Evolutionary conservation across 1,284 basidiomycete species (phyloP).

Genomic region (Rhodotorula glutinis): DNA sequence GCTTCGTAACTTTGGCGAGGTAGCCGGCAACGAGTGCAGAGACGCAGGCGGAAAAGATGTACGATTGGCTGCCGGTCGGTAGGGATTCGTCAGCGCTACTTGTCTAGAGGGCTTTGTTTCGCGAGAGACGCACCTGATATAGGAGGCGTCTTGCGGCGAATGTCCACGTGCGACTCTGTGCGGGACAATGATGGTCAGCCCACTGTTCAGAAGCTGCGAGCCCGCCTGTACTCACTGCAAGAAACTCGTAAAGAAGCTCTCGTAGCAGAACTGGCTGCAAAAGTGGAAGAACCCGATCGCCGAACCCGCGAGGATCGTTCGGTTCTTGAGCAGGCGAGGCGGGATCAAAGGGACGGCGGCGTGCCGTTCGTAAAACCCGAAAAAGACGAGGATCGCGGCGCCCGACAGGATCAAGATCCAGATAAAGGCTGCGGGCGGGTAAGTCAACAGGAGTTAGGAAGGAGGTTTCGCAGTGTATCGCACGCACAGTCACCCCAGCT

Average conservation of each 20-base stretch:
- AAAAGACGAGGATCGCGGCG: constrained; percentile 37
- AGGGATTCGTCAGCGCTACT: background rate
- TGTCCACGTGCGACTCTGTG: constrained; percentile 43
- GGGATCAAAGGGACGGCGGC: constrained; percentile 43
- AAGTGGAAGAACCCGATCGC: constrained; percentile 45
- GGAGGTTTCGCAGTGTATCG: too few relatives aligned
- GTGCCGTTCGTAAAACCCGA: constrained; percentile 41
- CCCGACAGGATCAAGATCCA: constrained; percentile 37
- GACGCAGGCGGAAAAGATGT: constrained; percentile 45
- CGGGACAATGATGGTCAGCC: background rate
- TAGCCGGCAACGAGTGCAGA: constrained; percentile 41
- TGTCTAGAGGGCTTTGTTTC: too few relatives aligned
- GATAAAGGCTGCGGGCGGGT: constrained; percentile 30
- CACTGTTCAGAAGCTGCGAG: background rate
- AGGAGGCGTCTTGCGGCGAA: constrained; percentile 44
- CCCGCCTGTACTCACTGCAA: constrained; percentile 33
- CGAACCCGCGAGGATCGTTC: constrained; percentile 42
- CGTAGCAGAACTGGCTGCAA: constrained; percentile 38
- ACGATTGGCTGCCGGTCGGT: constrained; percentile 34
- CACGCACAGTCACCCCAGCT: constrained; percentile 42
- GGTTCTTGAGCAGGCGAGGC: constrained; percentile 39
- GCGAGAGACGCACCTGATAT: constrained; percentile 37
- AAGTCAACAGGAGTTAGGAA: too few relatives aligned
- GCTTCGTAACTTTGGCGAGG: constrained; percentile 40
- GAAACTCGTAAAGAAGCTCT: constrained; percentile 44